Evolutionary conservation across 495 filamentous ascomycete genomes (phyloP).

Genomic region (Neurospora terricola): DNA sequence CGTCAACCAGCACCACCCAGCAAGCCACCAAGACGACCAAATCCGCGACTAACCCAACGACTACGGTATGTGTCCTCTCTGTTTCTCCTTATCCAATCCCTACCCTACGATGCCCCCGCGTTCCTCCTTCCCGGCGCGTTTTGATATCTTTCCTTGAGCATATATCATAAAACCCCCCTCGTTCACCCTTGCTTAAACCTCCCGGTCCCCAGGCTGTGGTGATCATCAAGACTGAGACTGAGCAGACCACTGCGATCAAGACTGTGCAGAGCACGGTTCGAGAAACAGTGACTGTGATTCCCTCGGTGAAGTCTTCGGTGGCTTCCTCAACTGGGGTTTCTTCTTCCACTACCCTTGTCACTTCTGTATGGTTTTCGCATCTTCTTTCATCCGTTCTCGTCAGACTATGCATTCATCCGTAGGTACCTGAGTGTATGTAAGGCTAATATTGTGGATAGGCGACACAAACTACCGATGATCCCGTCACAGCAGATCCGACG

Average conservation of each 20-base stretch:
- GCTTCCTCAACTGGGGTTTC: constrained; percentile 5
- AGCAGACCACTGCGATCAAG: constrained; percentile 25
- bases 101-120: neutral
- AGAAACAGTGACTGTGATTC: constrained; percentile 18
- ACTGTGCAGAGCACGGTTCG: constrained; percentile 23
- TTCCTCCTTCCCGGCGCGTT: neutral
- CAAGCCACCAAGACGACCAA: neutral
- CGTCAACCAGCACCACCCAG: neutral
- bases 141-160: neutral
- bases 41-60: neutral
- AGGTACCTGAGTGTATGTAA: neutral
- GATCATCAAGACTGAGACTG: constrained; percentile 2
- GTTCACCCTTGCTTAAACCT: neutral
- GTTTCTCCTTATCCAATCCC: neutral
- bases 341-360: constrained; percentile 13
- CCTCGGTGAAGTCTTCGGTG: constrained; percentile 7
- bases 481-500: constrained; percentile 5
- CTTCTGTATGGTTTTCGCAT: constrained; percentile 17
- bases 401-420: neutral
- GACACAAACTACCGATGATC: neutral
- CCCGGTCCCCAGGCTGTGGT: neutral
- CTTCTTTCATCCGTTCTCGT: neutral
- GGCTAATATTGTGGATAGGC: constrained; percentile 1
- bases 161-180: neutral
- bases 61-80: constrained; percentile 10